A percentile compares a stretch with the other conserved stretches of the same genome.
phyloP scores from a whole-genome alignment of 78 protist species.

The Mastigamoeba balamuthi region DNA sequence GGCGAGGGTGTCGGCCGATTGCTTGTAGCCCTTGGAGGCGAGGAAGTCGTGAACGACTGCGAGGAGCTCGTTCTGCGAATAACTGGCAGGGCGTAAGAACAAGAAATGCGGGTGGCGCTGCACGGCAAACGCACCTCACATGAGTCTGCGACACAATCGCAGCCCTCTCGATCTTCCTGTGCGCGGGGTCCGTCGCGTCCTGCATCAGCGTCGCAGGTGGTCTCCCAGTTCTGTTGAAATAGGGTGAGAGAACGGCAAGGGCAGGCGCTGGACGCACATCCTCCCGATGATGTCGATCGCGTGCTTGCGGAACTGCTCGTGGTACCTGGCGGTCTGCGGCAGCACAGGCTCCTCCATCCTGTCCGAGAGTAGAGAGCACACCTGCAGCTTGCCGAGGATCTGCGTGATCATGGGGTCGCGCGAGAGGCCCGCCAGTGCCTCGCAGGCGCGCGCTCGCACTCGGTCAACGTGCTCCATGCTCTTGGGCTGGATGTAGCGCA shows the following conservation, averaged over 20 bases:
- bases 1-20: neutral
- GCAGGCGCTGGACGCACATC: neutral
- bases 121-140: neutral
- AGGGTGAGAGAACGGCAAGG: neutral
- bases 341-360: constrained; percentile 1
- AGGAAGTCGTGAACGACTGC: neutral
- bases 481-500: neutral
- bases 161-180: neutral
- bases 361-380: neutral
- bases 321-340: neutral
- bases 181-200: neutral
- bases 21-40: neutral
- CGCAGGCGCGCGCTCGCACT: constrained; percentile 8
- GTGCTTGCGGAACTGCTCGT: neutral
- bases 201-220: neutral
- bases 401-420: neutral
- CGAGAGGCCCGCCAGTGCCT: constrained; percentile 5
- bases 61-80: neutral
- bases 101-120: no score
- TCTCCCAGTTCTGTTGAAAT: neutral
- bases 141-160: constrained; percentile 1
- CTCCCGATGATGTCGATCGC: constrained; percentile 8
- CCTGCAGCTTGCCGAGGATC: constrained; percentile 17
- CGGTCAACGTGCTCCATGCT: neutral
- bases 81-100: neutral